Percentiles rank a stretch among this genome's conserved stretches.
These are phyloP conservation scores for Leccinum broughii DNA, from an alignment of 768 basidiomycete genomes.

Conservation along the genomic window DNA sequence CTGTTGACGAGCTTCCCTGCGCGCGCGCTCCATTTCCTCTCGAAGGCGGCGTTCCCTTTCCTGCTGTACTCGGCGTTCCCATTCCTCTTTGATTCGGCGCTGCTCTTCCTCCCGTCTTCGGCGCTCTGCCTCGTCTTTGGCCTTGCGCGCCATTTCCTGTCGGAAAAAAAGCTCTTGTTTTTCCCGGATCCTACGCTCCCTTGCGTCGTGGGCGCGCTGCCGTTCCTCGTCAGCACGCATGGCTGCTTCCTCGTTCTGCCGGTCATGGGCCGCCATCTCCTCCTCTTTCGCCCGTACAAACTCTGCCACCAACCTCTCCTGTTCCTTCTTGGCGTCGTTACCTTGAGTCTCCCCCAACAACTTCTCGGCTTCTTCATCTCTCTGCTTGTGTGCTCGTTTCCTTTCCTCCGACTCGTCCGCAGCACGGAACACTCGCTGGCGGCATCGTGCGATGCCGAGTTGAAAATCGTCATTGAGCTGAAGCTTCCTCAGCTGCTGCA, in stretches of 20 bases:
- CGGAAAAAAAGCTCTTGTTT: conserved; percentile 20
- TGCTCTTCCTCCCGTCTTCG: neutral
- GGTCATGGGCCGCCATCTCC: conserved; percentile 2
- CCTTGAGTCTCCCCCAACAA: conserved; percentile 18
- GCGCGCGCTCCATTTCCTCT: conserved; percentile 8
- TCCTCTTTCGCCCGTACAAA: conserved; percentile 16
- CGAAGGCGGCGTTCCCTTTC: conserved; percentile 1
- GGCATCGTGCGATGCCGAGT: conserved; percentile 22
- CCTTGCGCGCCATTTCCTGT: conserved; percentile 8
- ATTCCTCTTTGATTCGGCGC: conserved; percentile 5
- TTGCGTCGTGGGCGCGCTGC: conserved; percentile 21
- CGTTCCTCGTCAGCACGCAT: conserved; percentile 16
- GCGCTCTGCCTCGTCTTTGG: conserved; percentile 18
- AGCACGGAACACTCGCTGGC: conserved; percentile 27
- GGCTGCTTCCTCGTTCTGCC: conserved; percentile 15
- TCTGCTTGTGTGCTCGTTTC: conserved; percentile 14
- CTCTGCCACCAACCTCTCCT: conserved; percentile 22
- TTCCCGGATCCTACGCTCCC: conserved; percentile 25
- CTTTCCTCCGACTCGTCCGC: conserved; percentile 14
- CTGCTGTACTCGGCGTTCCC: conserved; percentile 14
- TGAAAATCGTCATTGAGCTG: conserved; percentile 12
- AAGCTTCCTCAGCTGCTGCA: conserved; percentile 23
- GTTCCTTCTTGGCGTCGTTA: conserved; percentile 16
- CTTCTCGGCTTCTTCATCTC: conserved; percentile 23
- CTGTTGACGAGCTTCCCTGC: too few relatives aligned